Conservation (phyloP, 1,284 basidiomycete species). For the Boletus smithii region DNA sequence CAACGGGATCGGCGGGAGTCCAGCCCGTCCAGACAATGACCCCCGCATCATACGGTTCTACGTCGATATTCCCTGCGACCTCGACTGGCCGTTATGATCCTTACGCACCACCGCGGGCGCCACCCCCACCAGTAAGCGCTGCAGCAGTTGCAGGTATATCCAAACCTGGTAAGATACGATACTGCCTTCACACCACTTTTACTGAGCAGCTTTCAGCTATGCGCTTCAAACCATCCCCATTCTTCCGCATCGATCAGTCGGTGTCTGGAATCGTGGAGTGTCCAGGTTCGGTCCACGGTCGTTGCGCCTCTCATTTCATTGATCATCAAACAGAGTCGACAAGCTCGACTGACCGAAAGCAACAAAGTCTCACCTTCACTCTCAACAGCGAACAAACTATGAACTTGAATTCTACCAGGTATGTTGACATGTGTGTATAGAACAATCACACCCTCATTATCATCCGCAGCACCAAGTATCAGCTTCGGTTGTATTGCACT, state of each 20-base stretch:
- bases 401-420: conserved; percentile 59
- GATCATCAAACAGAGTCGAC: conserved; percentile 62
- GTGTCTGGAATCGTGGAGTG: conserved; percentile 67
- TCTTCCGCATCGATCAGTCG: conserved; percentile 64
- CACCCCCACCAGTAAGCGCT: conserved; percentile 37
- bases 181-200: not conserved
- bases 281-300: conserved; percentile 50
- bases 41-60: conserved; percentile 22
- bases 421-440: conserved; percentile 9
- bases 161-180: conserved; percentile 28
- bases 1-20: conserved; percentile 21
- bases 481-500: conserved; percentile 89
- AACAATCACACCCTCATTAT: conserved; percentile 12
- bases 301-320: conserved; percentile 10
- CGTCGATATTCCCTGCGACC: conserved; percentile 21
- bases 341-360: conserved; percentile 69
- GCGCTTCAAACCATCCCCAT: conserved; percentile 77
- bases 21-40: conserved; percentile 27
- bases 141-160: conserved; percentile 31
- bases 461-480: conserved; percentile 58
- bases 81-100: conserved; percentile 54
- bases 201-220: conserved; percentile 45
- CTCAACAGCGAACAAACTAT: conserved; percentile 60
- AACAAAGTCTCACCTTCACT: conserved; percentile 57
- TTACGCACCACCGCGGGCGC: conserved; percentile 55